Evolutionary conservation across 352 stramenopile species (phyloP).

Genomic region (Pythium oligandrum): DNA sequence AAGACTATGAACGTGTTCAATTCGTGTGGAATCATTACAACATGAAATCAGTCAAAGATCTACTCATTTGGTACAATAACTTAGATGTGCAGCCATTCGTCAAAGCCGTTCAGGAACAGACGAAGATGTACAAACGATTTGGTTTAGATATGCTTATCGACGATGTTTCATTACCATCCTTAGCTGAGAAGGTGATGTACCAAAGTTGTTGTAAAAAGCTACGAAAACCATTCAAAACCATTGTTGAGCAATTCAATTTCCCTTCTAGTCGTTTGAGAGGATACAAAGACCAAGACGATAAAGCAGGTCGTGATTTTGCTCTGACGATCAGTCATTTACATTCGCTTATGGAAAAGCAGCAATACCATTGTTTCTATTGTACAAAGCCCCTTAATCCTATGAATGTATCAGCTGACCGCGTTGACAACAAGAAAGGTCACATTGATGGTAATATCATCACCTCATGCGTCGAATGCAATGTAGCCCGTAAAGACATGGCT

Average conservation of each 20-base stretch:
- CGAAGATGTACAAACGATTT: conserved; percentile 16
- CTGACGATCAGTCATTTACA: conserved; percentile 4
- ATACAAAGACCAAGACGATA: conserved; percentile 16
- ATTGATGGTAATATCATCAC: conserved; percentile 16
- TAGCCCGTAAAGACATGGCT: conserved; percentile 23
- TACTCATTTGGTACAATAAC: conserved; percentile 29
- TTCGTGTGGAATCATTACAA: conserved; percentile 23
- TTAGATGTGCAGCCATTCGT: conserved; percentile 23
- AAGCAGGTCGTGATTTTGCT: conserved; percentile 11
- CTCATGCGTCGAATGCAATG: conserved; percentile 21
- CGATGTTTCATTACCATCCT: conserved; percentile 14
- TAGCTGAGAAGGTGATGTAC: conserved; percentile 24
- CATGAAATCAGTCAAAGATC: conserved; percentile 25
- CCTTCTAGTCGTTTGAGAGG: conserved; percentile 6
- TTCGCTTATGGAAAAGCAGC: not conserved
- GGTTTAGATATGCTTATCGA: conserved; percentile 25
- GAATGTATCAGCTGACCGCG: conserved; percentile 13
- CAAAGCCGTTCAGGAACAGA: conserved; percentile 10
- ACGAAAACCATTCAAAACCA: conserved; percentile 4
- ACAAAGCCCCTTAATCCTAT: conserved; percentile 5
- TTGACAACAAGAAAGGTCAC: conserved; percentile 12
- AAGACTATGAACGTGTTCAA: conserved; percentile 19
- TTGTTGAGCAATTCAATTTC: not conserved
- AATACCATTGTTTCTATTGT: conserved; percentile 7
- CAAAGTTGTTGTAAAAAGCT: conserved; percentile 14